Evolutionary conservation across 2,329 filamentous ascomycete genomes (phyloP).

Genomic region (Fusarium nurragi): DNA sequence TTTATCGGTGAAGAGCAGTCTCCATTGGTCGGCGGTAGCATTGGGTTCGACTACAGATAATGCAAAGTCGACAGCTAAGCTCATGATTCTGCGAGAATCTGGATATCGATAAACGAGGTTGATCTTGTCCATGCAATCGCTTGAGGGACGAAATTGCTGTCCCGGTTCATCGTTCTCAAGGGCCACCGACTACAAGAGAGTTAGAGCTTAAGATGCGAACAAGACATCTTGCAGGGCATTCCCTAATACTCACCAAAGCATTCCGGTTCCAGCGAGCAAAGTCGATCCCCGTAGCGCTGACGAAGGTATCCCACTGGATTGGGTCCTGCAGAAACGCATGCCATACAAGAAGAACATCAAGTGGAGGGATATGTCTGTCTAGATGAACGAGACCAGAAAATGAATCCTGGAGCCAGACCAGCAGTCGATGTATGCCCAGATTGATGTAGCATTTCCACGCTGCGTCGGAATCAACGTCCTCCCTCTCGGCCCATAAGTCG

Average conservation of each 20-base stretch:
- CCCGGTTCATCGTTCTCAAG: neutral
- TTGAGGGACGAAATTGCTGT: constrained; percentile 4
- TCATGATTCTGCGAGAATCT: constrained; percentile 8
- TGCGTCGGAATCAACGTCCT: neutral
- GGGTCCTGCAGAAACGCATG: constrained; percentile 21
- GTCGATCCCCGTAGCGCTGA: neutral
- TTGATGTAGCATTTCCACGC: constrained; percentile 38
- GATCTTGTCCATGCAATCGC: constrained; percentile 1
- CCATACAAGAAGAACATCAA: constrained; percentile 30
- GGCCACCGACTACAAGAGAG: neutral
- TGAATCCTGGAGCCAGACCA: constrained; percentile 20
- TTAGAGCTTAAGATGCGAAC: neutral
- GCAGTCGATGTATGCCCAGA: constrained; percentile 11
- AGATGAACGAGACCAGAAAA: neutral
- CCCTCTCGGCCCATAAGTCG: constrained; percentile 11
- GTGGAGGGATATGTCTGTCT: constrained; percentile 8
- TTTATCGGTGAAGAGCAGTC: neutral
- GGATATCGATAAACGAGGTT: neutral
- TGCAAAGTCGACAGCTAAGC: constrained; percentile 2
- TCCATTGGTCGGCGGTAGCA: neutral
- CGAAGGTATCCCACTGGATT: constrained; percentile 1
- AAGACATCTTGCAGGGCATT: neutral
- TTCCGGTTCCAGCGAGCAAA: constrained; percentile 19
- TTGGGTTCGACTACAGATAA: neutral
- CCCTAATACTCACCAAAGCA: constrained; percentile 9